Base-by-base conservation (phyloP, 2,329 filamentous ascomycete species). In the Pezicula rhizophila region DNA sequence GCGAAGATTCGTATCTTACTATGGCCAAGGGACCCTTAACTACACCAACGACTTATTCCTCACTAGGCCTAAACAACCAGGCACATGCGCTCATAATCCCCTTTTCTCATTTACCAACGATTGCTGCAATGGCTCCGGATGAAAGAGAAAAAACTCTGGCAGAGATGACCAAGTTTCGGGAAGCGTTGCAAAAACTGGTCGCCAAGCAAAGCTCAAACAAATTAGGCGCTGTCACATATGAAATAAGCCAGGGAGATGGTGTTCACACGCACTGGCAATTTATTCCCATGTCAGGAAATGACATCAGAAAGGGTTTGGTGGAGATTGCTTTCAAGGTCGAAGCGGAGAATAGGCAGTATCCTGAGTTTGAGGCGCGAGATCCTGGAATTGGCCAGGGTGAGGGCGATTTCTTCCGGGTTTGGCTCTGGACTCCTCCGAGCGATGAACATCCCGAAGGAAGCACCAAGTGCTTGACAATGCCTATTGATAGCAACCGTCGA, bases 191-290 rank as follows among this genome's bases (percentile, higher is more conserved):
- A 63, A 75, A 75, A 41, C 95, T 96, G 87, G 74, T 96, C 11
- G 70, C 73, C n/a, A 69, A 66, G 75, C 72, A 49, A 66, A 70
- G 61, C 70, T 38, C 58, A 12, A 66, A 78, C 53, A 77, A 78
- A 54, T 80, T 96, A 1, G 93, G 92, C 14, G 80, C 84, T 2
- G 86, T 97, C 1, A 93, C 89, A 0, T 99, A 89, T 82, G 93
- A 97, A 69, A 91, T 99, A 60, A 92, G 84, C 63, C 84, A 90
- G 45, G 76, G 75, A 4, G 79, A 79, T 45, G 89, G 93, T 47
- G 83, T 97, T 48, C 93, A 99, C 64, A 77, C 85, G 1, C 92
- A 97, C 63, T 96, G 91, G 93, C 95, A 99, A 68, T 86, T 95
- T 57, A 71, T 97, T 26, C 89, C 93, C 1, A 74, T 95, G 1